A percentile compares a stretch with the other conserved stretches of the same genome.
Conservation (phyloP, 1,139 yeast genomes). For the Lodderomyces orthopsilosis region DNA sequence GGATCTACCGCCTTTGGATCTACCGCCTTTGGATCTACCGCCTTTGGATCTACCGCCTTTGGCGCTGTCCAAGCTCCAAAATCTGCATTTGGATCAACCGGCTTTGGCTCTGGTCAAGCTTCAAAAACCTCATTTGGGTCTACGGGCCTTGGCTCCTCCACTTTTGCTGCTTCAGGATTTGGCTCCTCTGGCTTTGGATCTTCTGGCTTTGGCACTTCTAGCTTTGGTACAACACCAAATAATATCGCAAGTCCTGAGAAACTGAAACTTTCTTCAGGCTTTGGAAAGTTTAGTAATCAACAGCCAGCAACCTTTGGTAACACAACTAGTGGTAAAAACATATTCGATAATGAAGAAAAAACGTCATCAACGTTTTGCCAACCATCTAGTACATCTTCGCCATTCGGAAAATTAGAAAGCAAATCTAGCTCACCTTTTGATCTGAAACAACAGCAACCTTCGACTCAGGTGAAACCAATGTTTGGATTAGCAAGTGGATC, state of each 20-base stretch:
- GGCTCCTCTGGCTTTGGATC: constrained; percentile 13
- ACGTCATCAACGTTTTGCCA: constrained; percentile 2
- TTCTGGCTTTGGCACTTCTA: constrained; percentile 11
- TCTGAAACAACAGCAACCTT: neutral
- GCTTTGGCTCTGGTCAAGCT: constrained; percentile 2
- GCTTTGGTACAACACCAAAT: constrained; percentile 9
- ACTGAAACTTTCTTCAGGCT: constrained; percentile 9
- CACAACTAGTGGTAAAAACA: neutral
- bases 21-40: neutral
- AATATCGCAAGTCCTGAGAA: constrained; percentile 2
- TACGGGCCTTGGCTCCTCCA: constrained; percentile 18
- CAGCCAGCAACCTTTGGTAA: constrained; percentile 7
- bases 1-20: constrained; percentile 4
- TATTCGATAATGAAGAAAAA: constrained; percentile 1
- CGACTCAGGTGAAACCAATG: neutral
- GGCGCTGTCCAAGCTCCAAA: constrained; percentile 11
- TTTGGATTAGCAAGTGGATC: neutral
- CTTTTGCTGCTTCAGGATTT: constrained; percentile 15
- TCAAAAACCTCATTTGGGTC: constrained; percentile 9
- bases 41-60: constrained; percentile 16
- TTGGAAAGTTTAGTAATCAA: constrained; percentile 11
- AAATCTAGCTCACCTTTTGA: neutral
- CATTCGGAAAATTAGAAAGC: neutral
- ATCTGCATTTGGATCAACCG: constrained; percentile 6
- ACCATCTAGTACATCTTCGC: neutral